Base-by-base conservation (phyloP, 1,284 basidiomycete species). In the Apiotrichum mycotoxinovorans region DNA sequence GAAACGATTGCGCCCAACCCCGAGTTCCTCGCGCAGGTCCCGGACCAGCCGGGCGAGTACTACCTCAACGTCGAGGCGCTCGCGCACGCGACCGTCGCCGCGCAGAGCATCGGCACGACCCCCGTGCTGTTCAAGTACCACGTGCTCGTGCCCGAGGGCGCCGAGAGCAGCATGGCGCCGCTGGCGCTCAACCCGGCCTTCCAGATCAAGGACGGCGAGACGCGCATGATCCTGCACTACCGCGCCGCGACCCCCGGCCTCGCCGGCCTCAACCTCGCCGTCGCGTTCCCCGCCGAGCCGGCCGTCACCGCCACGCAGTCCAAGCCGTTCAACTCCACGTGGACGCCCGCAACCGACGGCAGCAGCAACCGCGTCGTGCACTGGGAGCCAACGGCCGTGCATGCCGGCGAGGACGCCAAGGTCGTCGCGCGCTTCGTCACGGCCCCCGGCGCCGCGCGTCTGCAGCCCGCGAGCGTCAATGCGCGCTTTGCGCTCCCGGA, bases 1-100 rank as follows among this genome's bases (percentile, higher is more conserved):
- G 80, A 82, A 41, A 81, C 81, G 60, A 77, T 79, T 15, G 79
- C 79, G 8, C 80, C 80, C 10, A 82, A 83, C 63, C 78, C 81
- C 26, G 73, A 73, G 3, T 81, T 78, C 65, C 68, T 82, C 14
- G 58, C 70, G 11, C 71, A 79, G 23, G 67, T 79, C 0, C 69
- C 74, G 4, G 76, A 75, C 22, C 58, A 50, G 11, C 75, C 76
- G 0, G 80, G 80, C 25, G 80, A 81, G 59, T 83, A 80, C 62
- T 66, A 74, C 47, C 65, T 82, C 41, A 76, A 82, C 56, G 57
- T 78, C 23, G 72, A 74, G 46, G 63, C 75, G 14, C 63, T 80
- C 9, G 65, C 73, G 0, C 53, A 57, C 10, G 67, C 60, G 35
- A 69, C 57, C 22, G 41, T 57, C 38, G 60, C 43, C 7, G 30